Conservation (phyloP, 2,329 filamentous ascomycete genomes). For the Neoarthrinium moseri region DNA sequence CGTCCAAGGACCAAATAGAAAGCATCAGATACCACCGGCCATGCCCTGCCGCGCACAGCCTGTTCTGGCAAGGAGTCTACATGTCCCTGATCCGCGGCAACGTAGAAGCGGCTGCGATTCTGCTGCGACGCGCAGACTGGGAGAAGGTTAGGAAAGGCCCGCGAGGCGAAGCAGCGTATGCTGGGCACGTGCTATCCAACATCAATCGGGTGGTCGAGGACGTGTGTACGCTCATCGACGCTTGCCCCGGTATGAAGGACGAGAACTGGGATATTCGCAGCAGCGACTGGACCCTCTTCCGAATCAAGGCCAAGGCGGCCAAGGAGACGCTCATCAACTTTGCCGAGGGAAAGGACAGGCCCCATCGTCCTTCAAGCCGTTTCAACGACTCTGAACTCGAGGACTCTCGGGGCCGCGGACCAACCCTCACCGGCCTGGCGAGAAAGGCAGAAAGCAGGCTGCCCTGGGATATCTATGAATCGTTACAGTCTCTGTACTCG, state of each 20-base stretch:
- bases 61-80: constrained; percentile 87
- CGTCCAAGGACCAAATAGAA: constrained; percentile 66
- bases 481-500: constrained; percentile 75
- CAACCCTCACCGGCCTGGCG: constrained; percentile 63
- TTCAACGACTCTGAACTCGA: constrained; percentile 31
- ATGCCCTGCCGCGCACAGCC: constrained; percentile 71
- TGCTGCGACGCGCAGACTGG: constrained; percentile 77
- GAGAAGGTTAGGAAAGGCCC: constrained; percentile 70
- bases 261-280: constrained; percentile 79
- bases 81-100: constrained; percentile 73
- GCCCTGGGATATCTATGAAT: constrained; percentile 88
- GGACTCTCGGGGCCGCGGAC: constrained; percentile 37
- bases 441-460: constrained; percentile 82
- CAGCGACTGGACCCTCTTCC: constrained; percentile 80
- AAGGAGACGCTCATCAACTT: constrained; percentile 72
- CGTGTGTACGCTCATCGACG: constrained; percentile 67
- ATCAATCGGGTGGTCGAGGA: constrained; percentile 70
- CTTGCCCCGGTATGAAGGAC: constrained; percentile 66
- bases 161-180: constrained; percentile 66
- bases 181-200: constrained; percentile 72
- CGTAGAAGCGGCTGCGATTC: constrained; percentile 61
- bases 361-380: constrained; percentile 24
- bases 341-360: constrained; percentile 69
- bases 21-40: constrained; percentile 63
- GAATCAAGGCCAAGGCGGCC: constrained; percentile 69